Percentiles rank a stretch among this genome's conserved stretches.
Conservation (phyloP, 2,329 filamentous ascomycete species). For the Aureobasidium sp. region DNA sequence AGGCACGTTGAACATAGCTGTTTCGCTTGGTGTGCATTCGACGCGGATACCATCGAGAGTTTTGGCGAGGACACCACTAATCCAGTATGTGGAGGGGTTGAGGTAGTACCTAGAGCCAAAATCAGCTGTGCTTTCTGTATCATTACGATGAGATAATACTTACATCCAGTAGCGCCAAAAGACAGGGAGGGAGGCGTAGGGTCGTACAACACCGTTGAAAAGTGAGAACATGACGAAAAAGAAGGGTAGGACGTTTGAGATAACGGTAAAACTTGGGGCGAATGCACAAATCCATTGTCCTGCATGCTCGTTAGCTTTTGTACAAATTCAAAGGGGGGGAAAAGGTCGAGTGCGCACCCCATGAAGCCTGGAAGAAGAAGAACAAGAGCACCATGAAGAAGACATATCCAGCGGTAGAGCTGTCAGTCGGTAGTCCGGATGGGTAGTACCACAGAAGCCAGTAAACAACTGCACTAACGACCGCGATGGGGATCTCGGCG, state of each 20-base stretch:
- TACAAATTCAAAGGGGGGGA: slow-evolving; percentile 28
- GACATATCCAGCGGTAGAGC: slow-evolving; percentile 62
- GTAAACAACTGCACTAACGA: slow-evolving; percentile 60
- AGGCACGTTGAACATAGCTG: slow-evolving; percentile 59
- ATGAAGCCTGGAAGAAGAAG: slow-evolving; percentile 60
- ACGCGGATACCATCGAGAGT: slow-evolving; percentile 48
- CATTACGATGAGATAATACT: slow-evolving; percentile 31
- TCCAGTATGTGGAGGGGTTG: slow-evolving; percentile 65
- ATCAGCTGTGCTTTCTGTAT: not conserved
- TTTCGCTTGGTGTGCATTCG: slow-evolving; percentile 46
- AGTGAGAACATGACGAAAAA: slow-evolving; percentile 72
- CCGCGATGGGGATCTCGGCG: slow-evolving; percentile 63
- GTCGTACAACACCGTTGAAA: slow-evolving; percentile 71
- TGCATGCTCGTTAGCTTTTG: slow-evolving; percentile 26
- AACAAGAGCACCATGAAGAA: slow-evolving; percentile 75
- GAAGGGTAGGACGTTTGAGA: slow-evolving; percentile 68
- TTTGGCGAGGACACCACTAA: slow-evolving; percentile 61
- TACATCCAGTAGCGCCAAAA: slow-evolving; percentile 72
- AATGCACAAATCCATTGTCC: slow-evolving; percentile 82
- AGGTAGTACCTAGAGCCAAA: not conserved
- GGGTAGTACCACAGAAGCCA: slow-evolving; percentile 73
- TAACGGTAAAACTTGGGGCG: slow-evolving; percentile 70
- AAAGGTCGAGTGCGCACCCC: slow-evolving; percentile 35
- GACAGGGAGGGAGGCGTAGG: slow-evolving; percentile 56
- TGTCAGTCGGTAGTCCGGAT: slow-evolving; percentile 60